Percentiles rank a stretch among this genome's conserved stretches.
These are phyloP conservation scores for Cladophialophora chaetospira DNA, from an alignment of 2,329 filamentous ascomycete species.

Conservation along the genomic window DNA sequence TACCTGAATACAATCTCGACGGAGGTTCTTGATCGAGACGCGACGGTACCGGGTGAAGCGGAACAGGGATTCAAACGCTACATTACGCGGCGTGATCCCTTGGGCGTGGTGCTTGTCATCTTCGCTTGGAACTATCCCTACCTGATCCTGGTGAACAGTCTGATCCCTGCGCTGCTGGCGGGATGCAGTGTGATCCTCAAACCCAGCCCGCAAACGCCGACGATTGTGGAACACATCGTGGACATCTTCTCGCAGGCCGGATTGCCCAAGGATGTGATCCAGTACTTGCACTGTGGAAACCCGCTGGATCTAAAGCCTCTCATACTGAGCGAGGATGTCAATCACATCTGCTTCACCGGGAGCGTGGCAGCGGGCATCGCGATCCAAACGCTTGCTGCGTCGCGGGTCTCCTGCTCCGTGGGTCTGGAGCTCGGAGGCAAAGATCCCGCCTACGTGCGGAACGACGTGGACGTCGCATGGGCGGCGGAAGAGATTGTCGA, in stretches of 20 bases:
- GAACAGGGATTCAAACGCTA: slow-evolving; percentile 90
- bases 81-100: slow-evolving; percentile 75
- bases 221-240: slow-evolving; percentile 80
- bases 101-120: slow-evolving; percentile 84
- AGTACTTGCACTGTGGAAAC: slow-evolving; percentile 89
- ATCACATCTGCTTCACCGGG: slow-evolving; percentile 88
- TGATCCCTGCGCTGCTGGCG: slow-evolving; percentile 85
- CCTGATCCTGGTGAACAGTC: slow-evolving; percentile 86
- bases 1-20: slow-evolving; percentile 83
- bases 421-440: slow-evolving; percentile 93
- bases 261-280: slow-evolving; percentile 78
- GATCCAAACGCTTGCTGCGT: slow-evolving; percentile 80
- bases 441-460: slow-evolving; percentile 85
- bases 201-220: slow-evolving; percentile 92
- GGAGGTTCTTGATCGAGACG: slow-evolving; percentile 72
- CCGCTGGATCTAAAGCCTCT: slow-evolving; percentile 74
- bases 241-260: slow-evolving; percentile 78
- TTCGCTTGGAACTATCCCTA: slow-evolving; percentile 99
- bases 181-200: slow-evolving; percentile 93
- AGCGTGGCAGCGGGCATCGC: slow-evolving; percentile 85
- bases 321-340: slow-evolving; percentile 73
- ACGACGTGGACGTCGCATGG: slow-evolving; percentile 86
- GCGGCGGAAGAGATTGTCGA: slow-evolving; percentile 93
- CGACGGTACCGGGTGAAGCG: slow-evolving; percentile 66
- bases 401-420: slow-evolving; percentile 65